phyloP scores from a whole-genome alignment of 1,139 yeast genomes.

The Lodderomyces theae region DNA sequence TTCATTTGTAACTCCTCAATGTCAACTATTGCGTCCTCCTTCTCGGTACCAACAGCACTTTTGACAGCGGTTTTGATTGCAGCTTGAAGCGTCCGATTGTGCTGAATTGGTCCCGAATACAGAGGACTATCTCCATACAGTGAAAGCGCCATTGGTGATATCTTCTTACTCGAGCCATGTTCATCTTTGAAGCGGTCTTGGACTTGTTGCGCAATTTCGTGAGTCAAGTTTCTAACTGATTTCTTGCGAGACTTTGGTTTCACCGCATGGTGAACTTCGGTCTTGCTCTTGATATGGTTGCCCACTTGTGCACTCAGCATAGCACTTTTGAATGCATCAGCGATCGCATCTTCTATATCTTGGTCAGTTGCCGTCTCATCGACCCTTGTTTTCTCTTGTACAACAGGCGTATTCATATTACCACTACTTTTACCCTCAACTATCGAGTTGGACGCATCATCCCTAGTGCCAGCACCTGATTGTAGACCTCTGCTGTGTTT shows the following conservation, averaged over 20 bases:
- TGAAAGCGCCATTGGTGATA: background rate
- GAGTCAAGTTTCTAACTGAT: constrained; percentile 25
- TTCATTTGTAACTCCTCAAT: constrained; percentile 55
- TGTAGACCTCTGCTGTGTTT: no score
- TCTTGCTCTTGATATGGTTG: background rate
- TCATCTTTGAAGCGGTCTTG: constrained; percentile 26
- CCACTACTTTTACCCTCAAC: background rate
- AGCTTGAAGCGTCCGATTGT: constrained; percentile 16
- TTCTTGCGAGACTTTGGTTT: background rate
- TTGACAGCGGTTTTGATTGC: constrained; percentile 28
- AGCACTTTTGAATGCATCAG: constrained; percentile 35
- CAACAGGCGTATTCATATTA: no score
- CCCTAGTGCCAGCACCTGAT: background rate
- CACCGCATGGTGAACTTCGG: background rate
- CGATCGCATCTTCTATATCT: constrained; percentile 30
- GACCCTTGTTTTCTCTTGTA: constrained; percentile 30
- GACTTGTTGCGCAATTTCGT: constrained; percentile 35
- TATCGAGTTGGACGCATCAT: no score
- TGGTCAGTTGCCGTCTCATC: constrained; percentile 17
- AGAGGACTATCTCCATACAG: no score
- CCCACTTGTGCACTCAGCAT: constrained; percentile 10
- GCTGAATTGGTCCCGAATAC: background rate
- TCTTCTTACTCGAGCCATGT: background rate
- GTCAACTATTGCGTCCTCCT: constrained; percentile 26
- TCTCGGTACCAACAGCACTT: constrained; percentile 18